A percentile compares a stretch with the other conserved stretches of the same genome.
phyloP scores from a whole-genome alignment of 1,139 yeast species.

The Geotrichum reessii region DNA sequence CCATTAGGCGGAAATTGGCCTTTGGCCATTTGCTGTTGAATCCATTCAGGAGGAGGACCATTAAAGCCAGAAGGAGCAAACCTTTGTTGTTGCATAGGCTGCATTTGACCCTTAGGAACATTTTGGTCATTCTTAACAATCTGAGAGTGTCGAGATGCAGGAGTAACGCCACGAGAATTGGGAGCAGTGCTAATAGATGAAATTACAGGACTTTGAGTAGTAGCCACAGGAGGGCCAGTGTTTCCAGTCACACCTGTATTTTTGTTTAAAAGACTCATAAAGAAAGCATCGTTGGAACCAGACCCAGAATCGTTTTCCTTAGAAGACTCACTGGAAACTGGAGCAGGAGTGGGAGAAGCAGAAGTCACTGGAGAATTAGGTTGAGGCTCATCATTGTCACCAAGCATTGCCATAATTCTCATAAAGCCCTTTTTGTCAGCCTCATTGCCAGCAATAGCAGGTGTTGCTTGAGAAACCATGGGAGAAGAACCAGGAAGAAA shows the following conservation, averaged over 20 bases:
- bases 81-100: not conserved
- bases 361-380: constrained; percentile 3
- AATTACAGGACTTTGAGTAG: not conserved
- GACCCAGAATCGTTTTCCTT: not conserved
- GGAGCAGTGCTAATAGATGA: not conserved
- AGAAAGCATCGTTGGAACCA: constrained; percentile 16
- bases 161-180: not conserved
- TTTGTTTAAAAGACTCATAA: constrained; percentile 14
- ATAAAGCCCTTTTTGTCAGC: constrained; percentile 34
- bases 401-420: constrained; percentile 35
- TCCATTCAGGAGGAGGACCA: constrained; percentile 15
- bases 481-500: not conserved
- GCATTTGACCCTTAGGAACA: not conserved
- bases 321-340: not conserved
- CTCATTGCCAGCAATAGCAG: constrained; percentile 12
- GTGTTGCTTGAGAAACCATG: not conserved
- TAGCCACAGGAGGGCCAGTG: not conserved
- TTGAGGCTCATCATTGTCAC: constrained; percentile 17
- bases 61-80: constrained; percentile 6
- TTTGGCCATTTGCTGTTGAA: constrained; percentile 8
- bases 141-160: constrained; percentile 2
- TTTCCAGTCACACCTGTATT: not conserved
- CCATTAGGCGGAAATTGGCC: constrained; percentile 11
- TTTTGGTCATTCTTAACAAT: not conserved
- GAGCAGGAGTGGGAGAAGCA: constrained; percentile 13